Evolutionary conservation across 2,329 filamentous ascomycete species (phyloP).

Genomic region (Trichoderma sp.): DNA sequence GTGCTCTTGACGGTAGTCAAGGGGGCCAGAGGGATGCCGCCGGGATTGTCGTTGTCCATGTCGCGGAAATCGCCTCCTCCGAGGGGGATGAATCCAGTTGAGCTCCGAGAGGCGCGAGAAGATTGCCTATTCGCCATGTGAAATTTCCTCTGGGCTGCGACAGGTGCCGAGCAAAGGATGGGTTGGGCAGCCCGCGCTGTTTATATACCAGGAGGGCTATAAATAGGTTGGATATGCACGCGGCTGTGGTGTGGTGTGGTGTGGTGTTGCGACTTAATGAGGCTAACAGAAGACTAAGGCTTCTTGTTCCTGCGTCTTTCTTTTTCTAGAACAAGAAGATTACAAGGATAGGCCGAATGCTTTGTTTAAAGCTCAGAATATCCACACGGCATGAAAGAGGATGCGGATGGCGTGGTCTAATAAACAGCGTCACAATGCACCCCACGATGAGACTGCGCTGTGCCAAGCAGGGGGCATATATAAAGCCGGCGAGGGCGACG

Average conservation of each 20-base stretch:
- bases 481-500: slow-evolving; percentile 6
- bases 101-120: slow-evolving; percentile 30
- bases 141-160: slow-evolving; percentile 3
- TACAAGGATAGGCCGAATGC: slow-evolving; percentile 3
- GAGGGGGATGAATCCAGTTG: slow-evolving; percentile 51
- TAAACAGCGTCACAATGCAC: slow-evolving; percentile 2
- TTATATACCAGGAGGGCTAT: background rate
- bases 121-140: slow-evolving; percentile 28
- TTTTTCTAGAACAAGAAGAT: background rate
- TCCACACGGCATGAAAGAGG: background rate
- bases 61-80: slow-evolving; percentile 37
- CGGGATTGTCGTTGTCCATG: slow-evolving; percentile 40
- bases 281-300: background rate
- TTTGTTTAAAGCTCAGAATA: slow-evolving; percentile 8
- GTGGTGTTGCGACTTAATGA: slow-evolving; percentile 2
- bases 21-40: slow-evolving; percentile 41
- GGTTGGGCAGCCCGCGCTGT: background rate
- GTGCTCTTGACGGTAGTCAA: slow-evolving; percentile 58
- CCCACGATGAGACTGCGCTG: slow-evolving; percentile 1
- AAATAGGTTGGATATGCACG: background rate
- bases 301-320: background rate
- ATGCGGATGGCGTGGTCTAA: background rate
- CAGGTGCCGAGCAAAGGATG: background rate
- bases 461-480: slow-evolving; percentile 1
- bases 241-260: background rate